Conservation (phyloP, 306 rosid species). For the Prunus padus region DNA sequence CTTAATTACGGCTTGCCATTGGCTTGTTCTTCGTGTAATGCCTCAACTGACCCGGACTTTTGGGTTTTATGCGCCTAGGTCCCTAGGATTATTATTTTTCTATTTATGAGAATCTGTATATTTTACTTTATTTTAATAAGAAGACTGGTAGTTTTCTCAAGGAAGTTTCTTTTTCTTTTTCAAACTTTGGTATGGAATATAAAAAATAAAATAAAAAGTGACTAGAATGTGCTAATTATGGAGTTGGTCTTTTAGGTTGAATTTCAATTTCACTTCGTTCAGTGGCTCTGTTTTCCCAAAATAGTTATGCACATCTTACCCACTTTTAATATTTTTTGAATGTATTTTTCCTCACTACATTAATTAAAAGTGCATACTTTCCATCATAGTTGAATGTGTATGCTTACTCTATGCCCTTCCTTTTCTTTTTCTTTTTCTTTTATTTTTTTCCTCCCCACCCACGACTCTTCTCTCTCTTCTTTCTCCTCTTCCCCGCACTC, state of each 20-base stretch:
- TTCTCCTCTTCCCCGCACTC: no score
- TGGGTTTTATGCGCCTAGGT: not conserved
- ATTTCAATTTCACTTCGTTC: not conserved
- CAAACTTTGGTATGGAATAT: not conserved
- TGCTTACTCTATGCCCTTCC: no score
- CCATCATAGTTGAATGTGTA: no score
- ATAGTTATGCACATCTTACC: not conserved
- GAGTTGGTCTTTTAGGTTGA: not conserved
- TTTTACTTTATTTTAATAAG: not conserved
- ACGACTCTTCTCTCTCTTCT: no score
- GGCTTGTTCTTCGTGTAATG: not conserved
- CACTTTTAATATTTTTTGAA: no score
- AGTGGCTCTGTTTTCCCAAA: not conserved
- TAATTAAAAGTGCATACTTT: no score
- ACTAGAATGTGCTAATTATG: not conserved
- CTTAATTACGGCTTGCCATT: slow-evolving; percentile 28
- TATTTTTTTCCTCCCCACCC: no score
- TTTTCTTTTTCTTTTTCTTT: no score
- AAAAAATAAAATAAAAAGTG: not conserved
- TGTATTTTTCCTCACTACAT: no score
- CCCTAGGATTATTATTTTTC: not conserved
- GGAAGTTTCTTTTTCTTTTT: not conserved
- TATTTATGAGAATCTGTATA: not conserved
- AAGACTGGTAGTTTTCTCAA: not conserved
- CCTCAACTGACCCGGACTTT: slow-evolving; percentile 5